Conservation (phyloP, 2,329 filamentous ascomycete genomes). For the Clonostachys chloroleuca region DNA sequence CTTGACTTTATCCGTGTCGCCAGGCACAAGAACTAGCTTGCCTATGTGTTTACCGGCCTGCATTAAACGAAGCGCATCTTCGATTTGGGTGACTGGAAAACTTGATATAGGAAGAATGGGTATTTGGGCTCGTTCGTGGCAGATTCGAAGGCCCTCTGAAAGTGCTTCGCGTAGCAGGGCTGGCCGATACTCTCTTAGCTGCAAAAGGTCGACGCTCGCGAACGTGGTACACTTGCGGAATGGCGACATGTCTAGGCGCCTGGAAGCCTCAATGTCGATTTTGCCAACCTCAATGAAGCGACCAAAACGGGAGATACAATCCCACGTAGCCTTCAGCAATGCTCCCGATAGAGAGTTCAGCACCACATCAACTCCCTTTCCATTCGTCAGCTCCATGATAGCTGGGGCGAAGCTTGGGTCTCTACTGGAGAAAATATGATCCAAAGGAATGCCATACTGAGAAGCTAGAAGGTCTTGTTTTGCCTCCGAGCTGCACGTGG, state of each 20-base stretch:
- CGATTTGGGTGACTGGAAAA: constrained; percentile 2
- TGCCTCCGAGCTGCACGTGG: constrained; percentile 8
- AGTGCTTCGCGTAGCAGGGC: no score
- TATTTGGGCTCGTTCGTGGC: no score
- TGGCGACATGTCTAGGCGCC: not conserved
- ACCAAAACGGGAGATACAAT: constrained; percentile 36
- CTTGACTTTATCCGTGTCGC: not conserved
- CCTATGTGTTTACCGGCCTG: constrained; percentile 3
- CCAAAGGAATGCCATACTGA: constrained; percentile 26
- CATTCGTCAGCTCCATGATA: constrained; percentile 17
- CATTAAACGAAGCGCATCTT: constrained; percentile 4
- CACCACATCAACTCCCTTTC: constrained; percentile 64
- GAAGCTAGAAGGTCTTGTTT: constrained; percentile 32
- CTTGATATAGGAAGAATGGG: not conserved
- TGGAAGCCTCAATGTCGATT: not conserved
- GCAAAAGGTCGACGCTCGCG: not conserved
- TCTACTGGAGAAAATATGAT: constrained; percentile 18
- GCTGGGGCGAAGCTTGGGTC: constrained; percentile 13
- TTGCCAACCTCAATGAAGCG: constrained; percentile 31
- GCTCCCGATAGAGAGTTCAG: constrained; percentile 32
- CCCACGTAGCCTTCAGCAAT: constrained; percentile 16
- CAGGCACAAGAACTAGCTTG: constrained; percentile 3
- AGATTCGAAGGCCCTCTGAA: no score
- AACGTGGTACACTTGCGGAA: not conserved
- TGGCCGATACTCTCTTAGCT: no score